Evolutionary conservation across 139 green algal species (phyloP).

Genomic region (Yamagishiella unicocca): DNA sequence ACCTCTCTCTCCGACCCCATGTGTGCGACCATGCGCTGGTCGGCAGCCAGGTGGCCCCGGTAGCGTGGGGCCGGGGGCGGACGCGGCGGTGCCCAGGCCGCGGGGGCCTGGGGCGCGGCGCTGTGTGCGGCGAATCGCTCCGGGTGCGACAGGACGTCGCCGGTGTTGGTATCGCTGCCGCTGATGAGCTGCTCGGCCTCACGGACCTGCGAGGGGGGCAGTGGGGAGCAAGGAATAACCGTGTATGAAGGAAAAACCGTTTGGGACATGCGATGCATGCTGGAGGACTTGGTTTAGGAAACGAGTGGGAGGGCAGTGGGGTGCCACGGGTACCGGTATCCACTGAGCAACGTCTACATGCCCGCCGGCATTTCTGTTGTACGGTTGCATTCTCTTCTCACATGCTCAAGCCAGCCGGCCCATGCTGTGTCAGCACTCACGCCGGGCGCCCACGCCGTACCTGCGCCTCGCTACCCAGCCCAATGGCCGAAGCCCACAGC

Average conservation of each 20-base stretch:
- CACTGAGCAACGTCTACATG: no score
- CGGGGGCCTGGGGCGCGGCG: neutral
- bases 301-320: neutral
- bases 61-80: neutral
- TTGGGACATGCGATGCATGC: no score
- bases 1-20: slow-evolving; percentile 11
- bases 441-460: neutral
- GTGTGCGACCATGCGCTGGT: neutral
- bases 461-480: slow-evolving; percentile 14
- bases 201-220: slow-evolving; percentile 1
- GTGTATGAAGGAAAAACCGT: no score
- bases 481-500: neutral
- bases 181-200: slow-evolving; percentile 29
- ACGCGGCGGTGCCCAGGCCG: neutral
- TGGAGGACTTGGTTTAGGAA: no score
- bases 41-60: slow-evolving; percentile 14
- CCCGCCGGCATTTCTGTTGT: no score
- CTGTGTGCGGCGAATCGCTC: neutral
- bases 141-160: neutral
- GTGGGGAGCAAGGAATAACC: neutral
- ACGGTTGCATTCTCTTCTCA: no score
- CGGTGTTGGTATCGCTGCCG: slow-evolving; percentile 12
- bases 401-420: no score
- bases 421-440: no score
- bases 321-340: neutral